Evolutionary conservation across 768 basidiomycete species (phyloP), one percentile per base, ranked within the genome.

Genomic region (Pisolithus sp.): DNA sequence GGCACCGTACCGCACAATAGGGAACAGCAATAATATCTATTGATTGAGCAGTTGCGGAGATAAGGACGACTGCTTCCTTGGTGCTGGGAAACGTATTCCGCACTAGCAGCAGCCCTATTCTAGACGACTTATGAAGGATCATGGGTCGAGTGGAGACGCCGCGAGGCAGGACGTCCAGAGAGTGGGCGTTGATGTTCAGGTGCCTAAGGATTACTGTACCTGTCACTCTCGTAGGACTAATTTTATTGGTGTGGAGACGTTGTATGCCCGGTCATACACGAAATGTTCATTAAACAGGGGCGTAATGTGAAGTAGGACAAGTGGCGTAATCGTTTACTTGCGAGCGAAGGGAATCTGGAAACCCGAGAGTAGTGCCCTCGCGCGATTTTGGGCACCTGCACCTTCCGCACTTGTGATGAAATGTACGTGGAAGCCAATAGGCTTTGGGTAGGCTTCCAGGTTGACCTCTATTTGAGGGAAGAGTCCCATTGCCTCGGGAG

Each of bases 381-480:
- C 93, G 52, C 81, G 77, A 65, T 93, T 88, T 72, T 96, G 89
- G 7, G 94, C 94, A 12, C 91, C 91, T n/a, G 83, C 69, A 0
- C 95, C 95, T 42, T 76, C 74, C 5, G 89, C 88, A 63, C 87
- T 92, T 20, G 95, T 97, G 52, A 93, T 77, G 64, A 95, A 93
- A 65, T 94, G 89, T 36, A 99, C 83, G 63, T 97, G 89, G 81
- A 99, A 90, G 18, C 95, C 95, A 61, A 85, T 86, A 43, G 81
- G 65, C 57, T 80, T 81, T 5, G 93, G 91, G 65, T 97, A 99
- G 26, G 88, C 71, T 62, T 97, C 94, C 40, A 87, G 68, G 66
- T 96, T 96, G 68, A 93, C 85, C 71, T 98, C 95, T 51, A 98
- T 87, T 71, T 95, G 90, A 1, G 95, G 95, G 75, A 97, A 99